phyloP scores from a whole-genome alignment of 169 alveolate species.

The Cryptosporidium meleagridis region DNA sequence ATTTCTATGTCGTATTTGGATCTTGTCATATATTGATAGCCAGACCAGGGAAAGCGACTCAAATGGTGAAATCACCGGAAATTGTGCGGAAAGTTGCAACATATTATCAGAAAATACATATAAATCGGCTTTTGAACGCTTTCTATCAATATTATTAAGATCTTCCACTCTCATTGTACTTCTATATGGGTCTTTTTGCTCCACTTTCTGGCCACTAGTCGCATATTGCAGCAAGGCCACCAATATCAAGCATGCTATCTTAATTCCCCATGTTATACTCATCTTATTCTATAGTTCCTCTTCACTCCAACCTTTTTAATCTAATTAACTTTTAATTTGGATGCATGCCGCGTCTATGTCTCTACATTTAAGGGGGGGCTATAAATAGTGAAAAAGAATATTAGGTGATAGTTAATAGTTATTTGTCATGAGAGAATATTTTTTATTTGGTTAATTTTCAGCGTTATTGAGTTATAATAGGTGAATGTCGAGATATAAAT shows the following conservation, averaged over 20 bases:
- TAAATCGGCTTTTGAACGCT: conserved; percentile 23
- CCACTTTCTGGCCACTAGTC: neutral
- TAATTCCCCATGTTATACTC: conserved; percentile 43
- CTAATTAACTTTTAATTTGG: conserved; percentile 16
- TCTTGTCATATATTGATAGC: conserved; percentile 35
- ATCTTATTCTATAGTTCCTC: conserved; percentile 9
- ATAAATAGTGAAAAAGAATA: neutral
- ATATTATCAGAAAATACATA: conserved; percentile 58
- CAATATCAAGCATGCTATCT: neutral
- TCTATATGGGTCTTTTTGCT: conserved; percentile 12
- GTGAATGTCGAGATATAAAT: neutral
- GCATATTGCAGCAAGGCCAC: neutral
- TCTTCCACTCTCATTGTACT: conserved; percentile 19
- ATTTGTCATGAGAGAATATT: too few species aligned
- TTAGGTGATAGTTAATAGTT: neutral
- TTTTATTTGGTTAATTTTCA: neutral
- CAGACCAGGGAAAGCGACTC: conserved; percentile 59
- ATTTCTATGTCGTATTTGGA: conserved; percentile 12
- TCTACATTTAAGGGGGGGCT: conserved; percentile 4
- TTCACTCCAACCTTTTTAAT: neutral
- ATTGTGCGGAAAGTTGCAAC: conserved; percentile 57
- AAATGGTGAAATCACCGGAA: conserved; percentile 42
- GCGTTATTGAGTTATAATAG: too few species aligned
- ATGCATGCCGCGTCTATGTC: conserved; percentile 70
- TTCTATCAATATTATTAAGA: conserved; percentile 32